Conservation (phyloP, 257 asterid genomes). For the Fraxinus americana region DNA sequence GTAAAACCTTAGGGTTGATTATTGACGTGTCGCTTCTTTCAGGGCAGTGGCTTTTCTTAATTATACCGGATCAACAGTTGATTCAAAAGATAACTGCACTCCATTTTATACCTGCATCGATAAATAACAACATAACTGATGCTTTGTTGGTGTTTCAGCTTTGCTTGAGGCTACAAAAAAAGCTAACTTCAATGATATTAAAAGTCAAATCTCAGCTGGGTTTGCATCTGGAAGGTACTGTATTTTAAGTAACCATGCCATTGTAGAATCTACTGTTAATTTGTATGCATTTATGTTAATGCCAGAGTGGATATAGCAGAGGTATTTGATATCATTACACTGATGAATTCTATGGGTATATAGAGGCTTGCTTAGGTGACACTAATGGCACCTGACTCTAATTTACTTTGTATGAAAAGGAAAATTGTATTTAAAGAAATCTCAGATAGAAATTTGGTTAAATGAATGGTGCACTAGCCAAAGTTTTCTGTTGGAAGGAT, state of each 20-base stretch:
- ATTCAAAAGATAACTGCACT: neutral
- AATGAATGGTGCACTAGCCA: neutral
- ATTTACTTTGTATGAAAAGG: neutral
- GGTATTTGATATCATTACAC: neutral
- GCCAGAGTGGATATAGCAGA: neutral
- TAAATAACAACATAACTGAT: slow-evolving; percentile 1
- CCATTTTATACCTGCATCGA: neutral
- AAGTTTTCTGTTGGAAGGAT: neutral
- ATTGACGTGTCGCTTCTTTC: neutral
- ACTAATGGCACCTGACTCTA: neutral
- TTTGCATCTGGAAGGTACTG: slow-evolving; percentile 85
- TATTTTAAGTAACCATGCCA: neutral
- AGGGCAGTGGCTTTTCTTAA: neutral
- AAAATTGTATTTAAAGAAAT: neutral
- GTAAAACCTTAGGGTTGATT: neutral
- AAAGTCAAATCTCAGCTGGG: slow-evolving; percentile 65
- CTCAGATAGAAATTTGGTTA: neutral
- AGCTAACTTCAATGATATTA: slow-evolving; percentile 68
- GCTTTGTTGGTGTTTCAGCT: slow-evolving; percentile 51
- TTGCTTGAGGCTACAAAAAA: slow-evolving; percentile 80
- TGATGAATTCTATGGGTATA: neutral
- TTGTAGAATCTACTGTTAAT: neutral
- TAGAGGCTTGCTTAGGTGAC: neutral
- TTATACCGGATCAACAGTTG: neutral
- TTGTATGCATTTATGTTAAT: neutral